Evolutionary conservation across 2,329 filamentous ascomycete species (phyloP).

Genomic region (Cercospora sp.): DNA sequence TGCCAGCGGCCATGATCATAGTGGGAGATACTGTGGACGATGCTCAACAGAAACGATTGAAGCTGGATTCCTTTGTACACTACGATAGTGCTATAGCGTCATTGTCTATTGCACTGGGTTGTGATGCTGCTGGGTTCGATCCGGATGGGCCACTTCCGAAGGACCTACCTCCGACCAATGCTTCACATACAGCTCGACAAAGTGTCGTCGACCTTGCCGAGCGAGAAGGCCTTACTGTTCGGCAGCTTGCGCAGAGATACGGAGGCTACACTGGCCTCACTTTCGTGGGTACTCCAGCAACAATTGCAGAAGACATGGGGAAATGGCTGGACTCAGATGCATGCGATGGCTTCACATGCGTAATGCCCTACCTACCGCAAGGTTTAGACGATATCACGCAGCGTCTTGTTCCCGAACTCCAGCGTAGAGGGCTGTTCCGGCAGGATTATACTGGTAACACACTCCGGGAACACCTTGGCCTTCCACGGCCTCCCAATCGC

Average conservation of each 20-base stretch:
- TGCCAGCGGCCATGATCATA: conserved; percentile 33
- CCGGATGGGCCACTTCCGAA: conserved; percentile 29
- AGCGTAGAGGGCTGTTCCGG: conserved; percentile 27
- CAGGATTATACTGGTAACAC: conserved; percentile 30
- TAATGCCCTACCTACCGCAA: conserved; percentile 31
- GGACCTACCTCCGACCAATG: conserved; percentile 30
- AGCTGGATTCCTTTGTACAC: conserved; percentile 30
- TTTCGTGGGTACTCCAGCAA: conserved; percentile 27
- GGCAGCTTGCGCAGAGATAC: conserved; percentile 30
- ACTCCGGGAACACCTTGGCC: conserved; percentile 30
- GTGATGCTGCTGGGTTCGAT: conserved; percentile 28
- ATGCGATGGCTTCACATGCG: conserved; percentile 32
- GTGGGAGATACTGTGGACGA: conserved; percentile 30
- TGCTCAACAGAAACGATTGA: conserved; percentile 29
- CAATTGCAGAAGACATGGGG: conserved; percentile 30
- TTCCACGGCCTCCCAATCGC: conserved; percentile 29
- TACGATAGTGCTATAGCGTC: conserved; percentile 31
- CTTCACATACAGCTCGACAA: conserved; percentile 25
- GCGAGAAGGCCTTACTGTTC: conserved; percentile 29
- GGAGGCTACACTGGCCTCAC: conserved; percentile 30
- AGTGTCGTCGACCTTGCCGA: conserved; percentile 27
- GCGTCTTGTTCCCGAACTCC: conserved; percentile 30
- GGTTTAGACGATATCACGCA: conserved; percentile 31
- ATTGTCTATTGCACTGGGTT: conserved; percentile 27
- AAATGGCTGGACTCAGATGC: conserved; percentile 28